Conservation (phyloP, 2,329 filamentous ascomycete genomes). For the Pseudonectria foliicola region DNA sequence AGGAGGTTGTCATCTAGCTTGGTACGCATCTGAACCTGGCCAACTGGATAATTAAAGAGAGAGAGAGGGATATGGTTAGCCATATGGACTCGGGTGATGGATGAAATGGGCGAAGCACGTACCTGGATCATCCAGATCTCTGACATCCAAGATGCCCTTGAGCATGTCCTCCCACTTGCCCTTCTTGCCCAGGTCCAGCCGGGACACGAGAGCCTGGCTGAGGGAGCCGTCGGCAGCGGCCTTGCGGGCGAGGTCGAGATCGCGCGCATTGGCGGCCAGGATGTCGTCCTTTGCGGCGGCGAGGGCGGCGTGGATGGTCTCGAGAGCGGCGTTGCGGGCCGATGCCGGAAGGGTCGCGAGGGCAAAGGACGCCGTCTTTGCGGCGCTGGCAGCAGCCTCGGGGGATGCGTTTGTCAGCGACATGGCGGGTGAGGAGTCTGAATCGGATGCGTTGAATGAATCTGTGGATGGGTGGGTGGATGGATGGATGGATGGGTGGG, state of each 20-base stretch:
- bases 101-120: conserved; percentile 28
- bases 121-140: conserved; percentile 79
- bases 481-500: no score
- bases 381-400: conserved; percentile 66
- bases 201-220: conserved; percentile 76
- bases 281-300: conserved; percentile 63
- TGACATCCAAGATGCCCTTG: conserved; percentile 85
- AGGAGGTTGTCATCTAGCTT: conserved; percentile 78
- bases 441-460: no score
- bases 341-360: conserved; percentile 71
- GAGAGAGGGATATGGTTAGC: background rate
- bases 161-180: conserved; percentile 99
- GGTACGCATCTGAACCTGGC: conserved; percentile 75
- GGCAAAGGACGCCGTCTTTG: conserved; percentile 73
- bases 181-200: conserved; percentile 75
- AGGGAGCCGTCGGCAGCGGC: conserved; percentile 70
- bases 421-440: no score
- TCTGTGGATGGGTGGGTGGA: no score
- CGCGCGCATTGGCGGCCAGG: conserved; percentile 76
- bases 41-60: conserved; percentile 46
- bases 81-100: background rate
- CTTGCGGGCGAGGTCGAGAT: conserved; percentile 66
- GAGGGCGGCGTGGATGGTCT: conserved; percentile 74
- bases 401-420: conserved; percentile 83
- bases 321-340: conserved; percentile 78